A percentile compares a stretch with the other conserved stretches of the same genome.
phyloP scores from a whole-genome alignment of 2,329 filamentous ascomycete species.

The Pyrenochaeta sp. region DNA sequence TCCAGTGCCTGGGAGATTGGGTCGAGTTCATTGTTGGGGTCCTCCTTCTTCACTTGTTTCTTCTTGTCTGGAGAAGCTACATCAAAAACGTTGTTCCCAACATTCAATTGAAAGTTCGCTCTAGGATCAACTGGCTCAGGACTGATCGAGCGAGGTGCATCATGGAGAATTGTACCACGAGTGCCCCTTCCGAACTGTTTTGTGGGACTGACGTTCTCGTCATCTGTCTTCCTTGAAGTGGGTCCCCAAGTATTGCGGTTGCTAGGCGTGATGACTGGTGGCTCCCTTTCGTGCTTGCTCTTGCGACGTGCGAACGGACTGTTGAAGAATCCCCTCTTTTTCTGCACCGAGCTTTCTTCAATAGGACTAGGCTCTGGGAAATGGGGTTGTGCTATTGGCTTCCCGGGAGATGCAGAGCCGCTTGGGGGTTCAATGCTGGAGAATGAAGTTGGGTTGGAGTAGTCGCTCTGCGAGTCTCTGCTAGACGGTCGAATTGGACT shows the following conservation, averaged over 20 bases:
- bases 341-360: conserved; percentile 62
- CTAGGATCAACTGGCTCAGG: conserved; percentile 87
- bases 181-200: conserved; percentile 45
- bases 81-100: conserved; percentile 95
- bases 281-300: conserved; percentile 80
- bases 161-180: conserved; percentile 39
- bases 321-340: conserved; percentile 88
- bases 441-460: conserved; percentile 86
- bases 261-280: conserved; percentile 48
- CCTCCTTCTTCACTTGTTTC: conserved; percentile 53
- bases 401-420: conserved; percentile 76
- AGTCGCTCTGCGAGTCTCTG: conserved; percentile 88
- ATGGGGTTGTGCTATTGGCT: conserved; percentile 52
- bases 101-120: conserved; percentile 89
- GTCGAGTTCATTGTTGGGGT: conserved; percentile 71
- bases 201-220: conserved; percentile 54
- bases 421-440: conserved; percentile 84
- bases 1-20: conserved; percentile 92
- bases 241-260: conserved; percentile 63
- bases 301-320: conserved; percentile 88
- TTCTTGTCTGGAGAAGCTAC: conserved; percentile 77
- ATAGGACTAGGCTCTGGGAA: conserved; percentile 30
- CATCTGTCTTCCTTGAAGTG: conserved; percentile 47
- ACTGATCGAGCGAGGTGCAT: conserved; percentile 50
- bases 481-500: conserved; percentile 79